Conservation (phyloP, 192 early-diverging fungal species). For the Linnemannia exigua region DNA sequence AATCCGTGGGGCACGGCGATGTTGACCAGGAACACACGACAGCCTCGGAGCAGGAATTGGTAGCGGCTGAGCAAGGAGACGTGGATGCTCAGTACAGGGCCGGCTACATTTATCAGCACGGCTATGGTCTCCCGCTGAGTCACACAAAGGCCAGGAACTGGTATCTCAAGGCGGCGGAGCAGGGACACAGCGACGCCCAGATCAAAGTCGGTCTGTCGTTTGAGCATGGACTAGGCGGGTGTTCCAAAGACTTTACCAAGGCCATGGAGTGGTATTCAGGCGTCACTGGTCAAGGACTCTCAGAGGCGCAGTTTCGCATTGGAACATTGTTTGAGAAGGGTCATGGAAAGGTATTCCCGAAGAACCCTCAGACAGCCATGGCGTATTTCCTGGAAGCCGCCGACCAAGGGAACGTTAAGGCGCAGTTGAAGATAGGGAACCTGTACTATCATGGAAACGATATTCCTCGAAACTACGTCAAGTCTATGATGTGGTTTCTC, state of each 20-base stretch:
- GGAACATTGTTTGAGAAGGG: not conserved
- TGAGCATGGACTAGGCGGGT: not conserved
- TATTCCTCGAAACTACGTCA: not conserved
- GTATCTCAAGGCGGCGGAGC: not conserved
- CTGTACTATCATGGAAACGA: not conserved
- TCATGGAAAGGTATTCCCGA: not conserved
- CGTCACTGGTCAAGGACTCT: not conserved
- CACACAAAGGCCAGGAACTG: not conserved
- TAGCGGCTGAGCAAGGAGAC: constrained; percentile 4
- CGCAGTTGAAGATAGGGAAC: no score
- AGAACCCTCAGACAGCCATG: no score
- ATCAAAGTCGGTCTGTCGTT: not conserved
- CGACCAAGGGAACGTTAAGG: no score
- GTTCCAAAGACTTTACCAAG: not conserved
- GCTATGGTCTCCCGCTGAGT: not conserved
- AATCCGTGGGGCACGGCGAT: not conserved
- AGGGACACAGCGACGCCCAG: not conserved
- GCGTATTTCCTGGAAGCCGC: no score
- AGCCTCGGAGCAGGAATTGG: not conserved
- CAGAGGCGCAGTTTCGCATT: not conserved
- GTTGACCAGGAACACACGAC: not conserved
- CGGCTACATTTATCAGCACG: not conserved
- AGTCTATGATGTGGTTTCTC: not conserved
- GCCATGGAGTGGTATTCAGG: not conserved
- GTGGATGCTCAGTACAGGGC: not conserved